These are phyloP conservation scores for Vitis riparia DNA, from an alignment of 164 flowering plant species.

Conservation along the genomic window DNA sequence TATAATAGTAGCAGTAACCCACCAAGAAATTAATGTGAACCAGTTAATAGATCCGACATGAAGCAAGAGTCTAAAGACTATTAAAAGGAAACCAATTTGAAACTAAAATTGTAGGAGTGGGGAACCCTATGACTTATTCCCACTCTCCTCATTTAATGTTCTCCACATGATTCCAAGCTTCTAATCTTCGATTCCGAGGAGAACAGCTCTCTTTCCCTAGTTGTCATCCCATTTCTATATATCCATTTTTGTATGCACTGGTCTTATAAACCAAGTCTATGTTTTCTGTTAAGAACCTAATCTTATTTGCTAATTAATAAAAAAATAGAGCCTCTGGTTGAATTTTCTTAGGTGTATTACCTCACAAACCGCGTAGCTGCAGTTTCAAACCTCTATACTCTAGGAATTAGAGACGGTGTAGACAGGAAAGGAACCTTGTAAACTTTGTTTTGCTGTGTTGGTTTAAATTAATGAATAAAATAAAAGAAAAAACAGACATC, in stretches of 20 bases:
- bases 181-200: conserved; percentile 55
- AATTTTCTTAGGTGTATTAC: conserved; percentile 15
- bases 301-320: neutral
- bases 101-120: conserved; percentile 24
- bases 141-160: conserved; percentile 49
- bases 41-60: conserved; percentile 47
- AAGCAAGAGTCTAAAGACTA: conserved; percentile 35
- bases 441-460: conserved; percentile 18
- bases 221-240: conserved; percentile 20
- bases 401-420: conserved; percentile 9
- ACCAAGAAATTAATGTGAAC: conserved; percentile 29
- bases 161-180: conserved; percentile 74
- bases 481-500: conserved; percentile 52
- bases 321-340: conserved; percentile 17
- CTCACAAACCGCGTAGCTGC: conserved; percentile 26
- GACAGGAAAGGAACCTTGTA: conserved; percentile 24
- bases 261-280: conserved; percentile 21
- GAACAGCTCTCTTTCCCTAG: conserved; percentile 46
- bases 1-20: too few species aligned
- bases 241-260: conserved; percentile 6
- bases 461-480: conserved; percentile 23
- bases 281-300: conserved; percentile 4
- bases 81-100: conserved; percentile 29
- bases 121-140: conserved; percentile 37
- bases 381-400: conserved; percentile 6